Conservation (phyloP, 345 rosid genomes). For the Atalantia buxifolia region DNA sequence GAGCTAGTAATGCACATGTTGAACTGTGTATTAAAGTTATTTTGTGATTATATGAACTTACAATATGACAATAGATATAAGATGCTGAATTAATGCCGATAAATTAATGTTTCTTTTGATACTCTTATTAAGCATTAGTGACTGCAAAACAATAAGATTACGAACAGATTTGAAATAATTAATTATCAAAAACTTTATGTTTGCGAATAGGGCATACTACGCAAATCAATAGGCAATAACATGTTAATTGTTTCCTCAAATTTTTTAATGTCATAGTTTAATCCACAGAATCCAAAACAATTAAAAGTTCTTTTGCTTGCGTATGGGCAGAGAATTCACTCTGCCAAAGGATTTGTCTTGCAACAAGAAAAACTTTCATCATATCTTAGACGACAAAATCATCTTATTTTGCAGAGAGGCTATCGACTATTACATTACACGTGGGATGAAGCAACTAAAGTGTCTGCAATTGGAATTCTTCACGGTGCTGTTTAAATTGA, state of each 20-base stretch:
- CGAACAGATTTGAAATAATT: background rate
- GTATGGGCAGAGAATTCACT: background rate
- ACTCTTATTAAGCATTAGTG: background rate
- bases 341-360: slow-evolving; percentile 3
- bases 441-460: background rate
- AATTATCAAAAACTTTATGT: background rate
- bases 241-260: background rate
- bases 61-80: background rate
- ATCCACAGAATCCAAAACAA: background rate
- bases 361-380: background rate
- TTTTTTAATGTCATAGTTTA: background rate
- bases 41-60: background rate
- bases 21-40: no score
- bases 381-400: background rate
- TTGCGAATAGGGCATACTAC: background rate
- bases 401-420: background rate
- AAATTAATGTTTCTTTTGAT: background rate
- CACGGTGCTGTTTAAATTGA: background rate
- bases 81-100: background rate
- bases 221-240: background rate
- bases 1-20: background rate
- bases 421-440: background rate
- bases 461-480: slow-evolving; percentile 4
- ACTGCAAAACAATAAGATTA: background rate
- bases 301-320: background rate